Base-by-base conservation (phyloP, 2,329 filamentous ascomycete species). In the Hirsutella minnesotensis region DNA sequence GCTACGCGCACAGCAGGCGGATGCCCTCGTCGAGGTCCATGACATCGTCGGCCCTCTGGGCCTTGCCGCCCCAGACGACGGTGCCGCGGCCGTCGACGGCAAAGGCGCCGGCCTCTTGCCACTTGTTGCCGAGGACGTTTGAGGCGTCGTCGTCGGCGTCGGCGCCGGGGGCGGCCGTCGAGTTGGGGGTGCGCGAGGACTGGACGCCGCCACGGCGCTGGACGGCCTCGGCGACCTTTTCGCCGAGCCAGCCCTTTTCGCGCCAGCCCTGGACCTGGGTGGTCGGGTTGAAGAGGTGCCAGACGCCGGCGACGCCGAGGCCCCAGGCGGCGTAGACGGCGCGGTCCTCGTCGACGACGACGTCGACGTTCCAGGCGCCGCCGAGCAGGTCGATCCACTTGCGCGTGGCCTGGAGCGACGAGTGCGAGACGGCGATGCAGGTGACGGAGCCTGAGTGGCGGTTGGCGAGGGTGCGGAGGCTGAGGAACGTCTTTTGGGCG, bases 381-480 rank as follows among this genome's bases (percentile, higher is more conserved):
- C 75, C 75, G 12, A 79, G 56, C 16, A 76, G 62, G 48, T 73
- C 70, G 38, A 77, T 52, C 75, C 75, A 79, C 48, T 72, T 72
- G 31, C 65, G 57, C 1, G 76, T 79, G 24, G 76, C 74, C 19
- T 66, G 61, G 4, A 63, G 57, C 9, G 75, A 78, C 33, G 75
- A 72, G 60, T 80, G 76, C 20, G 75, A 79, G 40, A 79, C 64
- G 48, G 75, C 75, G 44, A 79, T 63, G 61, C 74, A 79, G 45
- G 65, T 66, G 10, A 79, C 60, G 35, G 61, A 59, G 50, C 58
- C 57, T 41, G 67, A 61, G 50, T 75, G 64, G 40, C 68, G 69
- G 56, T 70, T 73, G 12, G 73, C 67, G 44, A 79, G 64, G 36
- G 69, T 61, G 40, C 75, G 72, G 42, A 79, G 66, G 46, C 67